Evolutionary conservation across 805 yeast species (phyloP).

Genomic region (Candida gorgasii): DNA sequence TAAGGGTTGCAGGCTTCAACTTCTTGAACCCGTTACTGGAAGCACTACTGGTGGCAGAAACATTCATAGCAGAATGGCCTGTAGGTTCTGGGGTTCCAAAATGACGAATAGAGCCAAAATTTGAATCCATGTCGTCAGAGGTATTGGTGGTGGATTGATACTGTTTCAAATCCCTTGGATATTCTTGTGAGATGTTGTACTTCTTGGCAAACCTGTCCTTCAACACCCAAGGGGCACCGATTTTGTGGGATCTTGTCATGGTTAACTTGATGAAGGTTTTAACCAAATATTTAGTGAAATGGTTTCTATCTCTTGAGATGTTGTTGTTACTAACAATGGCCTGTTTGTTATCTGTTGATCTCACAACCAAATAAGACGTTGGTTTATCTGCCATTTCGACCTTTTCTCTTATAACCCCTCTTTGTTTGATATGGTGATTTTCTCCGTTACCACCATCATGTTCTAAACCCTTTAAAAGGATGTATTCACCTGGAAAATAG

Average conservation of each 20-base stretch:
- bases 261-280: conserved; percentile 85
- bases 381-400: conserved; percentile 66
- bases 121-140: conserved; percentile 26
- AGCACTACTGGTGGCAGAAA: not conserved
- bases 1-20: not conserved
- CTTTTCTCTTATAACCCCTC: conserved; percentile 79
- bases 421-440: conserved; percentile 27
- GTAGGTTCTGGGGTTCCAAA: conserved; percentile 11
- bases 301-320: conserved; percentile 77
- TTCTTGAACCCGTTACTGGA: not conserved
- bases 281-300: conserved; percentile 86
- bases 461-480: conserved; percentile 50
- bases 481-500: conserved; percentile 89
- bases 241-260: conserved; percentile 72
- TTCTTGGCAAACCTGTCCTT: conserved; percentile 70
- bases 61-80: not conserved
- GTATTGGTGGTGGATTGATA: conserved; percentile 35
- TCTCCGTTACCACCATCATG: conserved; percentile 20
- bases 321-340: conserved; percentile 71
- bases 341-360: conserved; percentile 53
- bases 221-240: conserved; percentile 97
- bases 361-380: conserved; percentile 68
- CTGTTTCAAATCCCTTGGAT: conserved; percentile 55
- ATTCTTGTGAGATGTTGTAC: conserved; percentile 63
- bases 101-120: conserved; percentile 13